These are phyloP conservation scores for Candida khao-thaluensis DNA, from an alignment of 805 yeast species.

Conservation along the genomic window DNA sequence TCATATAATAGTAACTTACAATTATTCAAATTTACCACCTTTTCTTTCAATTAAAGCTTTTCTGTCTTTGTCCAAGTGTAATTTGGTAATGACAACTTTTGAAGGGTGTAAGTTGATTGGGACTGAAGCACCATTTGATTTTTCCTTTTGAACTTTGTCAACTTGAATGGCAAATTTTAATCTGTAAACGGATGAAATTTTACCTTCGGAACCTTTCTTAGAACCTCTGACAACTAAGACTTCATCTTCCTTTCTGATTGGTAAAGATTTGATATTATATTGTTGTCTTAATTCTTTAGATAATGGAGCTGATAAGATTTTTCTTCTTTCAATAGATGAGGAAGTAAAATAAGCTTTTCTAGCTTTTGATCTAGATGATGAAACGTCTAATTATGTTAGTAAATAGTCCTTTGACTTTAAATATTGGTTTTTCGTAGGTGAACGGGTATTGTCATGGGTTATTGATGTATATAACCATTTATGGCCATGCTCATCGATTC, in stretches of 20 bases:
- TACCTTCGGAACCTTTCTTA: conserved; percentile 99
- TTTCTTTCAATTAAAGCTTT: conserved; percentile 95
- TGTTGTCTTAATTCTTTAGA: conserved; percentile 98
- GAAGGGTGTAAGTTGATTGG: conserved; percentile 98
- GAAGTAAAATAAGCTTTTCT: conserved; percentile 99
- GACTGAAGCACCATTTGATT: conserved; percentile 95
- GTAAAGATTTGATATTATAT: conserved; percentile 93
- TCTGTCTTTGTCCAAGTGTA: conserved; percentile 98
- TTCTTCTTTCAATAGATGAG: conserved; percentile 94
- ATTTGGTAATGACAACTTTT: conserved; percentile 97
- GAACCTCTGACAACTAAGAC: conserved; percentile 97
- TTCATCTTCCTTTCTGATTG: conserved; percentile 97
- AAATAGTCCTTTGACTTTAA: too few relatives aligned
- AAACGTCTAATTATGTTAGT: conserved; percentile 68
- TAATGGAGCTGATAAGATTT: conserved; percentile 94
- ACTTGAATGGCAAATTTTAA: conserved; percentile 94
- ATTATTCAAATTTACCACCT: conserved; percentile 94
- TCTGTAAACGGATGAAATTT: conserved; percentile 97
- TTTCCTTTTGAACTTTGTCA: conserved; percentile 96
- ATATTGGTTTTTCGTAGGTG: too few relatives aligned
- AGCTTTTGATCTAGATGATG: conserved; percentile 98
- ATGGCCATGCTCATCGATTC: conserved; percentile 2
- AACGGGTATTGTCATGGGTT: too few relatives aligned
- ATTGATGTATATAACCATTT: too few relatives aligned
- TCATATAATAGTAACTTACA: conserved; percentile 7